A percentile compares a stretch with the other conserved stretches of the same genome.
phyloP scores from a whole-genome alignment of 306 rosid genomes.

The Hippophae gyantsensis region DNA sequence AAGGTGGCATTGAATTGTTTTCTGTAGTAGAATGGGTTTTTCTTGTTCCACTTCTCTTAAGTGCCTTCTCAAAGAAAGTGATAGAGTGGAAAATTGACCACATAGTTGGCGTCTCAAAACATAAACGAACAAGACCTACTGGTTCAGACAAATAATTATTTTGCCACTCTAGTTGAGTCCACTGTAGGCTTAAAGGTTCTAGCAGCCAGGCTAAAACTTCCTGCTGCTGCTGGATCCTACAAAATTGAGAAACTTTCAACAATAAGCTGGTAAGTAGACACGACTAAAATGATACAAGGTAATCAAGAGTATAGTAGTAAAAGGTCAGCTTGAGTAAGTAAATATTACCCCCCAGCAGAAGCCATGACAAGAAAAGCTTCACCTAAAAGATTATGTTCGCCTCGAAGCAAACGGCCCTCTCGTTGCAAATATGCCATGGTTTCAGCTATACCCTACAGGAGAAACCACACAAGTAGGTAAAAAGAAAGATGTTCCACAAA shows the following conservation, averaged over 20 bases:
- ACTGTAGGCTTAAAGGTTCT: constrained; percentile 81
- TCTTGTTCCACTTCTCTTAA: constrained; percentile 87
- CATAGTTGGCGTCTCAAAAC: constrained; percentile 66
- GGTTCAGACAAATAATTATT: constrained; percentile 81
- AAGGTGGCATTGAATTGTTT: constrained; percentile 39
- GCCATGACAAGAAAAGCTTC: constrained; percentile 99
- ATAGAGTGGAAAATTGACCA: constrained; percentile 87
- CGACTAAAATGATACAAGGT: neutral
- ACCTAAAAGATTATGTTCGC: constrained; percentile 94
- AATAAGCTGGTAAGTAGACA: constrained; percentile 9
- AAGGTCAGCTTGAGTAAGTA: constrained; percentile 9
- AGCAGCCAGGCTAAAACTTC: constrained; percentile 92
- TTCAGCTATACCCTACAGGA: constrained; percentile 82
- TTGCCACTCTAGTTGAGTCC: constrained; percentile 91
- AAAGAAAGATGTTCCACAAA: constrained; percentile 8
- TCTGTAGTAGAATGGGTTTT: constrained; percentile 48
- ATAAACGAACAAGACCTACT: constrained; percentile 60
- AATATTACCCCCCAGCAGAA: constrained; percentile 84
- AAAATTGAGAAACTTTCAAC: constrained; percentile 20
- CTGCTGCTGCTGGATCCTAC: constrained; percentile 90
- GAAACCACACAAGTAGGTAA: constrained; percentile 25
- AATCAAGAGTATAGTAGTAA: neutral
- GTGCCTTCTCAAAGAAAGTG: constrained; percentile 96
- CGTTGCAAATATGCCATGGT: constrained; percentile 77
- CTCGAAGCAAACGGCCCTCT: constrained; percentile 80